Conservation (phyloP, 805 yeast genomes). For the Candida ponderosae region DNA sequence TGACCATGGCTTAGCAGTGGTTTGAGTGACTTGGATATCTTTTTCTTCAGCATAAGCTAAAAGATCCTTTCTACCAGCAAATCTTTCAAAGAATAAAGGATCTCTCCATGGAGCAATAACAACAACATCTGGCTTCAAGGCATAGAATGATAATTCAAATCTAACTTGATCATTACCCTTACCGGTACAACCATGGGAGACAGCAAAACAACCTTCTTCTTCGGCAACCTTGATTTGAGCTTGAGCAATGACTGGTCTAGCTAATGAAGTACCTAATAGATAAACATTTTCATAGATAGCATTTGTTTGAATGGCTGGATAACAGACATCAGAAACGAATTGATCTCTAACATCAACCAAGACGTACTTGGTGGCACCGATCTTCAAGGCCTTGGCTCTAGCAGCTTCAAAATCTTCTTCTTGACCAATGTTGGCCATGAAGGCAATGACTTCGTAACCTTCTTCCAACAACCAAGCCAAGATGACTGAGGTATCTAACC, state of each 20-base stretch:
- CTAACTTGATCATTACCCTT: constrained; percentile 99
- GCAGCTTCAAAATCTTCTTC: constrained; percentile 99
- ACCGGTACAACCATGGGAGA: constrained; percentile 99
- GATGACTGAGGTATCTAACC: constrained; percentile 95
- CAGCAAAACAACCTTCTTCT: constrained; percentile 96
- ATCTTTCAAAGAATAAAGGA: constrained; percentile 88
- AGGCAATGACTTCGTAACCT: constrained; percentile 97
- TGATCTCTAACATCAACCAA: constrained; percentile 92
- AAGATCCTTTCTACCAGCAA: constrained; percentile 96
- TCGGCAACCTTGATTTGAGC: constrained; percentile 98
- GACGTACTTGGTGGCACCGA: constrained; percentile 95
- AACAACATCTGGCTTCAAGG: constrained; percentile 92
- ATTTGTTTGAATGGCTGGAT: constrained; percentile 95
- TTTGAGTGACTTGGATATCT: constrained; percentile 91
- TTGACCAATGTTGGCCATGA: constrained; percentile 98
- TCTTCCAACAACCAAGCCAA: constrained; percentile 97
- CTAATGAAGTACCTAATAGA: constrained; percentile 93
- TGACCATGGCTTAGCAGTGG: constrained; percentile 99
- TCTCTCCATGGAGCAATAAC: constrained; percentile 99
- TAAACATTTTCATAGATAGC: constrained; percentile 98
- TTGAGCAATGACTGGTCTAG: constrained; percentile 97
- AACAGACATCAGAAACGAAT: constrained; percentile 84
- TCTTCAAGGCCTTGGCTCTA: constrained; percentile 88
- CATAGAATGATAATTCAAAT: constrained; percentile 94
- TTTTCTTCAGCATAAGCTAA: constrained; percentile 90